Evolutionary conservation across 148 eudicot genomes (phyloP), one percentile per base, ranked within the genome.

Genomic region (Bassia scoparia): DNA sequence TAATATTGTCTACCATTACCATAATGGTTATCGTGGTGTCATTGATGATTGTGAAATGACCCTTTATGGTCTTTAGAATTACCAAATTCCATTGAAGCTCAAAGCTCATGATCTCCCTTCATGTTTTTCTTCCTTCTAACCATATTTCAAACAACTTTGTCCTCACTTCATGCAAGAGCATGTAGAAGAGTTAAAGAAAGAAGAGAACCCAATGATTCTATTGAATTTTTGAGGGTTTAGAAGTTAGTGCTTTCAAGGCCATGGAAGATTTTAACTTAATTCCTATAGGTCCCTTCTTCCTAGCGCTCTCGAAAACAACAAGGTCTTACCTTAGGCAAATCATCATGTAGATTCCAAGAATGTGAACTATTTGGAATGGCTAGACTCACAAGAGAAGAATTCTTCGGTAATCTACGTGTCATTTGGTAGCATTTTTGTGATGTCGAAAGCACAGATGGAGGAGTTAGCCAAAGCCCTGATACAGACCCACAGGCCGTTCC

Each of bases 391-490:
- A 37, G 78, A 85, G 23, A 78, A 81, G 33, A 17, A 24, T 14
- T 76, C 84, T 0, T 84, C 91, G 2, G 93, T 91, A 0, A 78
- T 89, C 14, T 91, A 91, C 21, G 78, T 91, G 73, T 89, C 97
- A 0, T 91, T 89, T 64, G 97, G 97, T 17, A 89, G 89, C 66
- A 29, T 86, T 0, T 55, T 81, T 0, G 83, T 70, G 50, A 60
- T 81, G 15, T 38, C 84, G 1, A 74, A 72, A 67, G 31, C 69
- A 27, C 88, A 91, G 35, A 81, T 76, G 75, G 80, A 78, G 41
- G 87, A 87, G 83, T 59, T 91, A 13, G 88, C 84, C 0, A 46
- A 52, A 21, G 95, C 86, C 27, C 56, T 92, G 12, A 29, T 89
- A 9, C 74, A 65, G 17, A 75, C 67, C 55, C 72, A 67, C 1